Base-by-base conservation (phyloP, 2,329 filamentous ascomycete species). In the Colletotrichum falcatum region DNA sequence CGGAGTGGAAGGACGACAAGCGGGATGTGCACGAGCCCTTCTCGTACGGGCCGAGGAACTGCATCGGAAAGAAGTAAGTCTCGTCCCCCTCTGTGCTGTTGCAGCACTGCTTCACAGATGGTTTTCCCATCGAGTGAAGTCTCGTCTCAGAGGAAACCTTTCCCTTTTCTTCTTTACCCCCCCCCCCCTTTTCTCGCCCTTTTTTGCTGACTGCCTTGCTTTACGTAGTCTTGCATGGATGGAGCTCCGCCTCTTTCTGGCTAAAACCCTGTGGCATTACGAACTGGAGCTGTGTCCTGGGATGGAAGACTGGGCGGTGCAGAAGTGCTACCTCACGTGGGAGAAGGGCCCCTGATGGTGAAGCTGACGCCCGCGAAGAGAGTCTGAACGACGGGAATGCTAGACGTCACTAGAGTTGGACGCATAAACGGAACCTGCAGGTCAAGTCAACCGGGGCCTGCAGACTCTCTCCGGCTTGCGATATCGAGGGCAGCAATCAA, bases 241-340 rank as follows among this genome's bases (percentile, higher is more conserved):
- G 26, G 85, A 88, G 74, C 84, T 87, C 80, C 79, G 85, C 5
- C 75, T 86, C 6, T 83, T 87, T 46, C 74, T 88, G 8, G 81
- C 83, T 0, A 81, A 81, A 2, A 73, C 88, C 6, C 72, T 88
- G 0, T 87, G 80, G 75, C 84, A 83, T 59, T 88, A 87, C 73
- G 85, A 88, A 66, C 66, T 86, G 69, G 74, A 76, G 48, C 75
- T 86, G 35, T 78, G 78, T 1, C 76, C 82, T 1, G 76, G 78
- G 14, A 75, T 74, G 33, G 39, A 73, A 4, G 70, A 77, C 37
- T 86, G 84, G 84, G 73, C 82, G 9, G 72, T 74, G 8, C 83
- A 85, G 72, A 77, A 76, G 58, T 76, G 79, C n/a, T 83, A 76
- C 60, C 72, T 79, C 7, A 72, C 84, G 46, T 85, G 83, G 83